Evolutionary conservation across 1,284 basidiomycete species (phyloP), one percentile per base, ranked within the genome.

Genomic region (Papiliotrema terrestris): DNA sequence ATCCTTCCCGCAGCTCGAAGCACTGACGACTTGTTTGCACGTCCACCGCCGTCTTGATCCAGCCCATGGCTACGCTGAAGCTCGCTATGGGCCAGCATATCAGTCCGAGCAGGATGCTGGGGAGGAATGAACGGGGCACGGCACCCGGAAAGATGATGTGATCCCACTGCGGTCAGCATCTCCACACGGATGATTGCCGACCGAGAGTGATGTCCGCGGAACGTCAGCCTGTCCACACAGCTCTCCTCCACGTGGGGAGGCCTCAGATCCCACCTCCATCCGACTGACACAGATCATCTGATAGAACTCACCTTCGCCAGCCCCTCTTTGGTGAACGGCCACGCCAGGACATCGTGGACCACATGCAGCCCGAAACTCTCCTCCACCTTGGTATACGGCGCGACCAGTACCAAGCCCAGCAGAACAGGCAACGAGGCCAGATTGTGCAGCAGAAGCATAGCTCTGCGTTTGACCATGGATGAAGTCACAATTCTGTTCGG

Each of bases 341-440:
- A 37, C 8, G 22, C 22, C 11, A 51, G n/a, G 6, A 51, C 39
- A 51, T 51, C 50, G 23, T 51, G 46, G 13, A 49, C 46, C 17
- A 91, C 94, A 71, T 98, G 95, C 5, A 98, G 82, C 59, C 88
- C 93, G 80, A 98, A 97, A 69, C 88, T 91, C 78, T 98, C 95
- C 74, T 98, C 96, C 39, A 98, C 95, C 78, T 98, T 98, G 2
- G 89, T 91, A 72, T 88, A 94, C 0, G 95, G 95, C 2, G 89
- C 83, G 5, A 90, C 75, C 5, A 88, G 61, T 51, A 93, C 86
- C 29, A 32, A 32, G 29, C 29, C 29, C 29, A 32, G 29, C 29
- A 32, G 29, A 11, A 32, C 29, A 32, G 29, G 29, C 29, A 32
- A 11, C 29, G 29, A 32, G 6, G 29, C 29, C 29, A 32, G 29